Evolutionary conservation across 345 rosid genomes (phyloP).

Genomic region (Geranium brycei): DNA sequence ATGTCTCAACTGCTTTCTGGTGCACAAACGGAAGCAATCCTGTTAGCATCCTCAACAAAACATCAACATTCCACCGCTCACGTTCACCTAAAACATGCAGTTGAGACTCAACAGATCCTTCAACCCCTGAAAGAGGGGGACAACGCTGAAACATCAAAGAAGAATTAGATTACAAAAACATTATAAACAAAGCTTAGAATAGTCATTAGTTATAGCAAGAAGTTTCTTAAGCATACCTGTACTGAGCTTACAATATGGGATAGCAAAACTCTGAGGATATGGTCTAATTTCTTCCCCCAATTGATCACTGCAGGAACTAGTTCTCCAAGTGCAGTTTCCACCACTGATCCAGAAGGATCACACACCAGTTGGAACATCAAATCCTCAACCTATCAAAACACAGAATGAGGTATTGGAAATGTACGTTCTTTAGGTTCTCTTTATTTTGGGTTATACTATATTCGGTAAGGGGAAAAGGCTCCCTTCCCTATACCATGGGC

Average conservation of each 20-base stretch:
- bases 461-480: conserved; percentile 31
- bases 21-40: conserved; percentile 66
- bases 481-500: conserved; percentile 39
- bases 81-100: conserved; percentile 83
- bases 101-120: conserved; percentile 86
- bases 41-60: conserved; percentile 64
- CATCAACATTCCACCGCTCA: conserved; percentile 89
- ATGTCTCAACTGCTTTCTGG: conserved; percentile 63
- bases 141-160: conserved; percentile 40
- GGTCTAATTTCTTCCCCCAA: conserved; percentile 82
- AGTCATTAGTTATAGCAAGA: conserved; percentile 2
- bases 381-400: conserved; percentile 73
- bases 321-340: conserved; percentile 71
- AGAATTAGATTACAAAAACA: conserved; percentile 1
- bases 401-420: conserved; percentile 16
- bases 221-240: conserved; percentile 38
- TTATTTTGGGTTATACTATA: conserved; percentile 21
- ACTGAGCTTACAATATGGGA: conserved; percentile 63
- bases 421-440: conserved; percentile 2
- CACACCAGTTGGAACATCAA: conserved; percentile 84
- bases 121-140: conserved; percentile 92
- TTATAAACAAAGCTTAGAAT: neutral
- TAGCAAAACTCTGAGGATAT: conserved; percentile 60
- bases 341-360: conserved; percentile 92
- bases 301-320: conserved; percentile 69